These are phyloP conservation scores for Butyriboletus appendiculatus DNA, from an alignment of 1,284 basidiomycete species.

Conservation along the genomic window DNA sequence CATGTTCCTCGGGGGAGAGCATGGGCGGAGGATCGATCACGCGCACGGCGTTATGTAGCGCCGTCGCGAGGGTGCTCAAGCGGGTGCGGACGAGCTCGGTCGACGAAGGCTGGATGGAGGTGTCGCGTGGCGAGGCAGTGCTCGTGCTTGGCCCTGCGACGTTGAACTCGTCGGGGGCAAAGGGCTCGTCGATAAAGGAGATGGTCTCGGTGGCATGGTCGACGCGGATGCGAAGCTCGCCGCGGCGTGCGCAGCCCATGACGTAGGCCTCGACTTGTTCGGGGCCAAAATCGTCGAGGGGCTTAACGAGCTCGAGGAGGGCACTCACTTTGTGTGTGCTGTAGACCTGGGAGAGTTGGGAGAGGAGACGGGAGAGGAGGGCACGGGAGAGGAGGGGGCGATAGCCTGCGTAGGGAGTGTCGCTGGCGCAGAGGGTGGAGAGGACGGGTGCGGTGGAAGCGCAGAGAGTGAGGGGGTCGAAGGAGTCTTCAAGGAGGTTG, in stretches of 20 bases:
- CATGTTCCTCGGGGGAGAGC: conserved; percentile 49
- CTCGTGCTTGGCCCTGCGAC: conserved; percentile 17
- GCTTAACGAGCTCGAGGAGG: conserved; percentile 75
- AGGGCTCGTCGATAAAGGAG: conserved; percentile 83
- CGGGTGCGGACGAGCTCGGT: conserved; percentile 74
- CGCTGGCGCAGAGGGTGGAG: conserved; percentile 48
- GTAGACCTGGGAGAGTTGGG: conserved; percentile 94
- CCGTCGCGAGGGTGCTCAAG: conserved; percentile 73
- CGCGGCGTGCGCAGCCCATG: conserved; percentile 88
- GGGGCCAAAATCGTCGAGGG: conserved; percentile 71
- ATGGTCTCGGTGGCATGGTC: conserved; percentile 91
- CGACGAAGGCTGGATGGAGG: conserved; percentile 63
- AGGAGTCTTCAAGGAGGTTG: conserved; percentile 90
- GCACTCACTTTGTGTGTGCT: conserved; percentile 82
- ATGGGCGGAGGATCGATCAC: conserved; percentile 46
- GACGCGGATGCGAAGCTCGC: conserved; percentile 86
- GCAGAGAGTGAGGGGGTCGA: conserved; percentile 93
- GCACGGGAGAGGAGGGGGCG: conserved; percentile 91
- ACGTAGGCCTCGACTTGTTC: conserved; percentile 90
- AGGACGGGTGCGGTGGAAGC: conserved; percentile 84
- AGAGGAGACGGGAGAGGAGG: conserved; percentile 91
- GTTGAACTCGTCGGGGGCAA: conserved; percentile 47
- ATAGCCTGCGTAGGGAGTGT: conserved; percentile 71
- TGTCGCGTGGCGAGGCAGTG: conserved; percentile 18
- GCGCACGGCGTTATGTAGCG: conserved; percentile 71